Conservation (phyloP, 2,329 filamentous ascomycete genomes). For the Diplodia corticola region DNA sequence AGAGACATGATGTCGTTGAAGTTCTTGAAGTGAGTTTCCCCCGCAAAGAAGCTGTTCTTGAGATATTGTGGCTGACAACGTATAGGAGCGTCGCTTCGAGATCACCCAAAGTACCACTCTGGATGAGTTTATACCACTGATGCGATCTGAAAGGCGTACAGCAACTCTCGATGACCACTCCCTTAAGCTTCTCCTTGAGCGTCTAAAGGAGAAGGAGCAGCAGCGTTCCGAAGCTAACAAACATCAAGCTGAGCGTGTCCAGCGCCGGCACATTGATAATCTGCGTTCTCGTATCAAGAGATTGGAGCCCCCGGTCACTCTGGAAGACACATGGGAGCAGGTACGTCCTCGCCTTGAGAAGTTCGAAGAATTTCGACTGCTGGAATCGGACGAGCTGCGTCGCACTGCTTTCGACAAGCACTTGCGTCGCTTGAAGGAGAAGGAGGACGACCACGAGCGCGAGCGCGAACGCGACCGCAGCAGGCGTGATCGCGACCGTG, state of each 20-base stretch:
- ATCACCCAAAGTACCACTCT: conserved; percentile 82
- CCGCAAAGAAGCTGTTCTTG: not conserved
- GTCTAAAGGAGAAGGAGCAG: conserved; percentile 82
- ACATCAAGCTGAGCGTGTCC: conserved; percentile 76
- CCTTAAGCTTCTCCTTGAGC: conserved; percentile 78
- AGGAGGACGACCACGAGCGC: conserved; percentile 75
- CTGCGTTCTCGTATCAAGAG: conserved; percentile 86
- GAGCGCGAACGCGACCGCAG: conserved; percentile 57
- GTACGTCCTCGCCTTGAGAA: conserved; percentile 77
- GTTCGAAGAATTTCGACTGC: conserved; percentile 78
- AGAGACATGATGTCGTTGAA: conserved; percentile 81
- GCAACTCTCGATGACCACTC: conserved; percentile 81
- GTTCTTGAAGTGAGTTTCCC: conserved; percentile 72
- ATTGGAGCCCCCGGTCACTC: conserved; percentile 77
- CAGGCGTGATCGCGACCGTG: conserved; percentile 38
- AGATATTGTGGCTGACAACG: not conserved
- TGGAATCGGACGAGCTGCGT: conserved; percentile 80
- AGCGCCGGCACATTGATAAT: conserved; percentile 80
- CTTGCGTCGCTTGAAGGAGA: conserved; percentile 85
- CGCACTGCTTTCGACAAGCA: conserved; percentile 87
- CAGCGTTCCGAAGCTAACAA: conserved; percentile 83
- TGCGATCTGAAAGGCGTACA: conserved; percentile 85
- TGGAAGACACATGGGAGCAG: conserved; percentile 84
- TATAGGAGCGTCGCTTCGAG: conserved; percentile 85
- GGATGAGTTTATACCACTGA: conserved; percentile 80